Conservation (phyloP, 73 alveolate genomes). For the Blepharisma japonicum region DNA sequence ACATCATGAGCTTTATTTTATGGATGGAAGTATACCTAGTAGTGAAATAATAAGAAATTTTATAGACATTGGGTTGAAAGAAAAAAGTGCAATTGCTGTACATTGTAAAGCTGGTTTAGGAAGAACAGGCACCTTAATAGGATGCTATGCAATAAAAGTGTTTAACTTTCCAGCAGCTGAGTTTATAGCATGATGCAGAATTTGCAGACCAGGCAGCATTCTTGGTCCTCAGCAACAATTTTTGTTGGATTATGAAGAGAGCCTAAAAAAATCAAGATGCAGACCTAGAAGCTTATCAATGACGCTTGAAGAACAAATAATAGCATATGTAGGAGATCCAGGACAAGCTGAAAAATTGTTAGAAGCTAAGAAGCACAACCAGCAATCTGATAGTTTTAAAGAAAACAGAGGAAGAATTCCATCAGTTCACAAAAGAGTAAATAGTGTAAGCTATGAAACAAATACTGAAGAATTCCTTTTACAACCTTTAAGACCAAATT, state of each 20-base stretch:
- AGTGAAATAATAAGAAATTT: conserved; percentile 71
- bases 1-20: conserved; percentile 82
- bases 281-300: too few relatives aligned
- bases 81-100: conserved; percentile 83
- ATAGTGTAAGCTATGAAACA: too few relatives aligned
- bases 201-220: conserved; percentile 83
- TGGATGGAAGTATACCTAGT: conserved; percentile 94
- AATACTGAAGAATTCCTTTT: too few relatives aligned
- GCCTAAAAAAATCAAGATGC: too few relatives aligned
- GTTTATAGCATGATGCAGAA: conserved; percentile 76
- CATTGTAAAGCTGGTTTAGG: conserved; percentile 98
- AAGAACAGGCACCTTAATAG: conserved; percentile 93
- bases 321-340: conserved; percentile 31
- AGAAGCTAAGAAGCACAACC: conserved; percentile 25
- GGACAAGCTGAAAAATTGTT: conserved; percentile 41
- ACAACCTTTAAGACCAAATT: too few relatives aligned
- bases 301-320: too few relatives aligned
- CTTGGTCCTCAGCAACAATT: conserved; percentile 62
- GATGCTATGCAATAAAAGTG: conserved; percentile 72
- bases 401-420: too few relatives aligned
- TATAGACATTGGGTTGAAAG: conserved; percentile 73
- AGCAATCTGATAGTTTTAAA: not conserved
- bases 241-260: not conserved
- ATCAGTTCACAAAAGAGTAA: too few relatives aligned
- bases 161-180: conserved; percentile 76